Evolutionary conservation across 208 protist species (phyloP).

Genomic region (Wallacemonas sp.): DNA sequence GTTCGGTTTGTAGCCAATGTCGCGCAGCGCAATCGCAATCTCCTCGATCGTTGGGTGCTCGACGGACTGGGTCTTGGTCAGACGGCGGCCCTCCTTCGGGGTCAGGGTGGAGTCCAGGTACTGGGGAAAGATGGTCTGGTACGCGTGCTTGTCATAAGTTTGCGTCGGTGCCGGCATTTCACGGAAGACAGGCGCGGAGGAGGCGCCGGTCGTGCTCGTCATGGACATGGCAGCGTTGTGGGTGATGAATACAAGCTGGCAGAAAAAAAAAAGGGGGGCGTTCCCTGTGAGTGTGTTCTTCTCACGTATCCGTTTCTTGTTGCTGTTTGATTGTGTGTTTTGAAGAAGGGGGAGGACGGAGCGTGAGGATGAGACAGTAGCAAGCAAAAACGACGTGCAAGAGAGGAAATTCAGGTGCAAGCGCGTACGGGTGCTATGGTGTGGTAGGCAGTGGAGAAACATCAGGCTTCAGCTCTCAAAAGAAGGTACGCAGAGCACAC

Average conservation of each 20-base stretch:
- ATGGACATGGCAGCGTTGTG: neutral
- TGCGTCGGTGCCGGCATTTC: conserved; percentile 21
- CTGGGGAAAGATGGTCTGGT: conserved; percentile 86
- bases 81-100: conserved; percentile 70
- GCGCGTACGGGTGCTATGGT: too few relatives aligned
- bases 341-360: too few relatives aligned
- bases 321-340: conserved; percentile 11
- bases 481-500: too few relatives aligned
- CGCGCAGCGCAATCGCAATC: conserved; percentile 47
- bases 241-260: neutral
- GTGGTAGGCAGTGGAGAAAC: too few relatives aligned
- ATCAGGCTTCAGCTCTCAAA: too few relatives aligned
- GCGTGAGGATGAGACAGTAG: neutral
- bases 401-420: neutral
- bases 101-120: conserved; percentile 82
- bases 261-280: too few relatives aligned
- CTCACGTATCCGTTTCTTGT: neutral
- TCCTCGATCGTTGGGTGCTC: conserved; percentile 71
- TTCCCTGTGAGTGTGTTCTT: too few relatives aligned
- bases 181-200: conserved; percentile 15
- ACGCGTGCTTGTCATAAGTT: conserved; percentile 65
- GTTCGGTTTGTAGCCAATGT: conserved; percentile 60
- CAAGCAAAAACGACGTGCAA: neutral
- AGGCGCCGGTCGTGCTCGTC: neutral
- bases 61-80: conserved; percentile 69